Conservation (phyloP, 2,329 filamentous ascomycete species). For the Kalaharituber pfeilii region DNA sequence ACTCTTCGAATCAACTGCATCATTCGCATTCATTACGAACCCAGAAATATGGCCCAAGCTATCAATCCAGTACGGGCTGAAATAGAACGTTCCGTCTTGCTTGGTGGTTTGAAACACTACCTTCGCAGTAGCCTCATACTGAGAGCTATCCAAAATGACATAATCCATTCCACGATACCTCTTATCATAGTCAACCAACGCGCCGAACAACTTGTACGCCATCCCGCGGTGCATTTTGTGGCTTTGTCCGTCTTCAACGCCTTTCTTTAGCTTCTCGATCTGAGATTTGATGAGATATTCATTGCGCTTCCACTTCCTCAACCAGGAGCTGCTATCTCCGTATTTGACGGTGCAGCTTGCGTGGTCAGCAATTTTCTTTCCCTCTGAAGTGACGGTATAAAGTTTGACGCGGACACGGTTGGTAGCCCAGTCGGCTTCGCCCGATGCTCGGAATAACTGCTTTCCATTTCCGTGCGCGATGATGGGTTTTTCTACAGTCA, state of each 20-base stretch:
- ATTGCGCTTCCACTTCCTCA: conserved; percentile 47
- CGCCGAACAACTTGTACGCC: conserved; percentile 31
- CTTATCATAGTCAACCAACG: conserved; percentile 39
- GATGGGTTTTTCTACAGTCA: conserved; percentile 54
- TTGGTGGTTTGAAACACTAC: conserved; percentile 34
- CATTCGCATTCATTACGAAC: conserved; percentile 43
- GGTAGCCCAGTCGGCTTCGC: conserved; percentile 37
- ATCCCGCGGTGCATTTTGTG: conserved; percentile 53
- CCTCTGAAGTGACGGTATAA: conserved; percentile 42
- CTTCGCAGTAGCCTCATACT: conserved; percentile 31
- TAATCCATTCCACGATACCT: conserved; percentile 42
- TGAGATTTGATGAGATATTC: conserved; percentile 51
- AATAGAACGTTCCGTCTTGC: conserved; percentile 35
- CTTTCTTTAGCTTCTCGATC: conserved; percentile 40
- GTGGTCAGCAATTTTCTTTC: conserved; percentile 42
- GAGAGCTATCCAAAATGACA: conserved; percentile 36
- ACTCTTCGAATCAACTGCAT: conserved; percentile 38
- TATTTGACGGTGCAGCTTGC: conserved; percentile 45
- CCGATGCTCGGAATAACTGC: conserved; percentile 45
- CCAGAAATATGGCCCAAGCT: conserved; percentile 42
- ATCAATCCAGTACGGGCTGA: conserved; percentile 43
- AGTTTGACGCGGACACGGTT: conserved; percentile 39
- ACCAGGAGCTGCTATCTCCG: conserved; percentile 43
- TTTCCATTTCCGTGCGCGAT: conserved; percentile 35
- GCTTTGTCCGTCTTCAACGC: conserved; percentile 46